Conservation (phyloP, 2,329 filamentous ascomycete genomes). For the Venturia aucupariae region DNA sequence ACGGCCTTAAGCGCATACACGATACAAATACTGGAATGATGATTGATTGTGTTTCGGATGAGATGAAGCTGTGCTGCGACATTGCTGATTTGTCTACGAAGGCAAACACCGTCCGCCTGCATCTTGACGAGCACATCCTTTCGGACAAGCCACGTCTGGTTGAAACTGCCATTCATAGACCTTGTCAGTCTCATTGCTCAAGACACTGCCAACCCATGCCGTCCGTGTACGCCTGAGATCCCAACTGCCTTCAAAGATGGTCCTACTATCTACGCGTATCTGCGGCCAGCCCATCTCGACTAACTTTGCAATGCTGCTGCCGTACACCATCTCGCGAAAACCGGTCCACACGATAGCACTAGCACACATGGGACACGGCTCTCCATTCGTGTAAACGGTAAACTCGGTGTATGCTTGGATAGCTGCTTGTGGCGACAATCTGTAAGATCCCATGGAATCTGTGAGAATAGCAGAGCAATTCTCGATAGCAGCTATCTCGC, state of each 20-base stretch:
- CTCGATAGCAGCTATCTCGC: slow-evolving; percentile 47
- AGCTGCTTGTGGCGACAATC: slow-evolving; percentile 32
- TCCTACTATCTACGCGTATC: slow-evolving; percentile 37
- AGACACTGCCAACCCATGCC: slow-evolving; percentile 35
- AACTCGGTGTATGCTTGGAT: slow-evolving; percentile 37
- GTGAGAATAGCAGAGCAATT: slow-evolving; percentile 44
- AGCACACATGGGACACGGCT: slow-evolving; percentile 50
- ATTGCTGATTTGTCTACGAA: neutral
- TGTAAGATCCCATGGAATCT: slow-evolving; percentile 29
- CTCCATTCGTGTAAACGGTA: slow-evolving; percentile 47
- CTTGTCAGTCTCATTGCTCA: slow-evolving; percentile 45
- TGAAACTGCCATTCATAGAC: slow-evolving; percentile 48
- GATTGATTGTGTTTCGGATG: neutral
- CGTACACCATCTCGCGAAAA: slow-evolving; percentile 47
- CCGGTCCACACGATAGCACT: slow-evolving; percentile 45
- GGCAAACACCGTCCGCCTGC: neutral
- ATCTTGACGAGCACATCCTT: slow-evolving; percentile 23
- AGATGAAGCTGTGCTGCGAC: neutral
- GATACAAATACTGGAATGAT: too few relatives aligned
- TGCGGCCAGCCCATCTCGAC: slow-evolving; percentile 42
- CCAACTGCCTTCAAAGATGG: slow-evolving; percentile 38
- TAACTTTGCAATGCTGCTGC: slow-evolving; percentile 40
- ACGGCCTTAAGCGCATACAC: too few relatives aligned
- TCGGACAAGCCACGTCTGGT: slow-evolving; percentile 26
- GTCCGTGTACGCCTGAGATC: slow-evolving; percentile 28